These are phyloP conservation scores for Globisporangium perplexum DNA, from an alignment of 352 stramenopile genomes.

Conservation along the genomic window DNA sequence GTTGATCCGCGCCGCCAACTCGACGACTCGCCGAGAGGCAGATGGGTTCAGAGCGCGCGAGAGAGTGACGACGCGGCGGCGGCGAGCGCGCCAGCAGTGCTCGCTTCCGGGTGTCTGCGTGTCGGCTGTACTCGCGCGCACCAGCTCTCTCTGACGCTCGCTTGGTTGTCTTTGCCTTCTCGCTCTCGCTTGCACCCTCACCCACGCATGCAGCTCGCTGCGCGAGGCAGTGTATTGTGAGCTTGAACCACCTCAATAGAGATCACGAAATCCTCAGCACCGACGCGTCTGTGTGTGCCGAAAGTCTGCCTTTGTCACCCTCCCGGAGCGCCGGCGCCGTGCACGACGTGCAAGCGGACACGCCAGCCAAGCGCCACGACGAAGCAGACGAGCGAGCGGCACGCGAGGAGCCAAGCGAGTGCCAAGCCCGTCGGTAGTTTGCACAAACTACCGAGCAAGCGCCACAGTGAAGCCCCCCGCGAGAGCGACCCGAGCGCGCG, in stretches of 20 bases:
- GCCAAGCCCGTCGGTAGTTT: slow-evolving; percentile 26
- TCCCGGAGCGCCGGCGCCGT: slow-evolving; percentile 6
- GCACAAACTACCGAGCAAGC: slow-evolving; percentile 23
- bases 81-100: not conserved
- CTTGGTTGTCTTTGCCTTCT: not conserved
- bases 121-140: not conserved
- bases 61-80: not conserved
- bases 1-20: not conserved
- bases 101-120: not conserved
- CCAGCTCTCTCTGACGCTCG: not conserved
- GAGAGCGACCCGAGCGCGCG: slow-evolving; percentile 25
- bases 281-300: slow-evolving; percentile 16
- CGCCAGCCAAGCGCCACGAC: not conserved
- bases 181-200: not conserved
- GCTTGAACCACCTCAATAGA: slow-evolving; percentile 17
- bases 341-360: not conserved
- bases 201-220: not conserved
- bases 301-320: slow-evolving; percentile 12
- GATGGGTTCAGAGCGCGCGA: slow-evolving; percentile 10
- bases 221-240: slow-evolving; percentile 9
- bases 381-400: not conserved
- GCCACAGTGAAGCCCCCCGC: slow-evolving; percentile 43
- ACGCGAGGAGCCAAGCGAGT: slow-evolving; percentile 7
- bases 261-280: slow-evolving; percentile 11
- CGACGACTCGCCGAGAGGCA: slow-evolving; percentile 2